Percentiles rank a stretch among this genome's conserved stretches.
phyloP scores from a whole-genome alignment of 805 yeast species.

The Torulaspora indica region DNA sequence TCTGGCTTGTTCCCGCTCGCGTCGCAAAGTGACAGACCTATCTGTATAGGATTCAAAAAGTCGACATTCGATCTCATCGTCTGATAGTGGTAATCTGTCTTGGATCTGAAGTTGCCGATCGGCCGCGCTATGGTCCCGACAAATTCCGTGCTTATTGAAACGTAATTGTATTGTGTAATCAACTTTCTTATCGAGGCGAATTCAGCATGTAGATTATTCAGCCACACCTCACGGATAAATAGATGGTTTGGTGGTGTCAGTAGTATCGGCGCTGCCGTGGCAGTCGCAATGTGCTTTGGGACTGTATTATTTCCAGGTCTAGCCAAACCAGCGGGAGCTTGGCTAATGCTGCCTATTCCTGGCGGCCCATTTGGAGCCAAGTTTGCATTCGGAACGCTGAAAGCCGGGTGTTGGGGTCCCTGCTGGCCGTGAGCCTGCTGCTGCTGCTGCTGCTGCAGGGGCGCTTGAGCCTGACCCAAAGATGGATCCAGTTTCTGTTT shows the following conservation, averaged over 20 bases:
- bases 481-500: constrained; percentile 30
- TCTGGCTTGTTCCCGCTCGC: constrained; percentile 65
- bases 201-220: constrained; percentile 61
- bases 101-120: constrained; percentile 84
- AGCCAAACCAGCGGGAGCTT: constrained; percentile 19
- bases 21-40: constrained; percentile 74
- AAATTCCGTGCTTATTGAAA: constrained; percentile 82
- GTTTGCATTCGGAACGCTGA: constrained; percentile 14
- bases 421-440: constrained; percentile 22
- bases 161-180: constrained; percentile 48
- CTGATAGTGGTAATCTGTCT: constrained; percentile 92
- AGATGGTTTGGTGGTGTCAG: constrained; percentile 36
- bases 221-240: constrained; percentile 69
- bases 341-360: constrained; percentile 28
- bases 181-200: constrained; percentile 57
- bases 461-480: constrained; percentile 18
- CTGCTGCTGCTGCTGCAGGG: constrained; percentile 18
- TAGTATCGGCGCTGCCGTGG: constrained; percentile 8
- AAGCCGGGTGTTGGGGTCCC: constrained; percentile 21
- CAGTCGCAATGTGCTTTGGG: constrained; percentile 14
- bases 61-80: constrained; percentile 90
- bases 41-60: constrained; percentile 75
- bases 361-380: constrained; percentile 25
- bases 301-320: constrained; percentile 15
- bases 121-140: constrained; percentile 97